Evolutionary conservation across 148 eudicot genomes (phyloP).

Genomic region (Beta vulgaris): DNA sequence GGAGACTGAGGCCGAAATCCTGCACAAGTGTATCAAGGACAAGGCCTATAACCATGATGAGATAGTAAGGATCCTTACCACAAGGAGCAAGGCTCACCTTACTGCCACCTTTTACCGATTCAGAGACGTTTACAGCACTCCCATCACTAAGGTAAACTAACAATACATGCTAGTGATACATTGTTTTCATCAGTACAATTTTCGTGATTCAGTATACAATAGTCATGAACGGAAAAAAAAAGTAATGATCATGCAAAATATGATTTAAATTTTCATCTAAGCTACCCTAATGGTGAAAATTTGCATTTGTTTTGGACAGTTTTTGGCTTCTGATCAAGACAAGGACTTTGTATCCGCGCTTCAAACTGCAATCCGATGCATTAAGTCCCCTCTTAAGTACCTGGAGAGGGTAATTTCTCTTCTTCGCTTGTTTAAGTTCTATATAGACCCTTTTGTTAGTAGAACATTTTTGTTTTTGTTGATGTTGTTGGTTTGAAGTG

Average conservation of each 20-base stretch:
- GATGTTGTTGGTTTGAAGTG: background rate
- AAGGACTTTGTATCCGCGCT: slow-evolving; percentile 45
- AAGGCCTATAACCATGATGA: slow-evolving; percentile 60
- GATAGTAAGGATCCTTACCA: slow-evolving; percentile 59
- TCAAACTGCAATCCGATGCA: slow-evolving; percentile 56
- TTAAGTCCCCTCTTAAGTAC: slow-evolving; percentile 60
- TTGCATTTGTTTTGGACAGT: slow-evolving; percentile 12
- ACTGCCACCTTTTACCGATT: slow-evolving; percentile 68
- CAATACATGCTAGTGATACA: background rate
- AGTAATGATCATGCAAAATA: background rate
- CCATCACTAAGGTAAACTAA: slow-evolving; percentile 65
- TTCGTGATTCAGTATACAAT: too few species aligned
- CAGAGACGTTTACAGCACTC: slow-evolving; percentile 58
- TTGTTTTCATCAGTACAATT: too few species aligned
- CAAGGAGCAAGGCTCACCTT: slow-evolving; percentile 86
- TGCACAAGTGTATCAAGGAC: slow-evolving; percentile 48
- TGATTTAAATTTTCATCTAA: background rate
- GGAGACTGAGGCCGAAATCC: slow-evolving; percentile 58
- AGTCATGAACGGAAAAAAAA: background rate
- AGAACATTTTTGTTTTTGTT: background rate
- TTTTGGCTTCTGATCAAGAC: slow-evolving; percentile 33
- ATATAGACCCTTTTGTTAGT: background rate
- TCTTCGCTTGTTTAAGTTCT: too few species aligned
- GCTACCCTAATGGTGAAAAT: background rate
- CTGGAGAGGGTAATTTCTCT: slow-evolving; percentile 49